phyloP scores from a whole-genome alignment of 768 basidiomycete species.

The Russula virescens region DNA sequence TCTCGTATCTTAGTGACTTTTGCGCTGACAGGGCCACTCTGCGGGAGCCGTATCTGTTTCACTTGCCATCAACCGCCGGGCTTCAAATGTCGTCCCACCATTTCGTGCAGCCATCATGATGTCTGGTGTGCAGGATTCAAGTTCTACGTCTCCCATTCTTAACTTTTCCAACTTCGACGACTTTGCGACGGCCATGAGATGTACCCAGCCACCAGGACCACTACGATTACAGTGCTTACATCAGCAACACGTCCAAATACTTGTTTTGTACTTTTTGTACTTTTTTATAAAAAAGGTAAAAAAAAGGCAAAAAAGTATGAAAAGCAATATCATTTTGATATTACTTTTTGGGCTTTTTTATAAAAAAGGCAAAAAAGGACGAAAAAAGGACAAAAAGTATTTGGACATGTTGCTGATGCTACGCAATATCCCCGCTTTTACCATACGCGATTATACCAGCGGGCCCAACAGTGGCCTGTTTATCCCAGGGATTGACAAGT shows the following conservation, averaged over 20 bases:
- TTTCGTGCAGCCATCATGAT: constrained; percentile 13
- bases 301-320: too few species aligned
- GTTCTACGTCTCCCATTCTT: not conserved
- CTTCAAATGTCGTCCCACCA: not conserved
- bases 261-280: too few species aligned
- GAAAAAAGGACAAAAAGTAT: too few species aligned
- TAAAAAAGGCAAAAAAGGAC: too few species aligned
- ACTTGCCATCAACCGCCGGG: constrained; percentile 2
- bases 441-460: constrained; percentile 23
- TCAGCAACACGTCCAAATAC: too few species aligned
- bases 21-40: constrained; percentile 7
- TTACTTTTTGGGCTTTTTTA: too few species aligned
- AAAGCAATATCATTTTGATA: too few species aligned
- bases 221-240: constrained; percentile 25
- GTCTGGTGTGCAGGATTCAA: not conserved
- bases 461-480: constrained; percentile 5
- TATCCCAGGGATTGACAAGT: constrained; percentile 8
- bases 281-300: too few species aligned
- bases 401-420: too few species aligned
- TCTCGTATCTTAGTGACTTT: not conserved
- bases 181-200: constrained; percentile 18
- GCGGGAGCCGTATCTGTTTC: constrained; percentile 2
- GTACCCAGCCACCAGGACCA: constrained; percentile 23
- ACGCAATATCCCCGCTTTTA: constrained; percentile 21
- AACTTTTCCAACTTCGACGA: constrained; percentile 4